phyloP scores from a whole-genome alignment of 148 eudicot genomes.

The Arctostaphylos glauca region DNA sequence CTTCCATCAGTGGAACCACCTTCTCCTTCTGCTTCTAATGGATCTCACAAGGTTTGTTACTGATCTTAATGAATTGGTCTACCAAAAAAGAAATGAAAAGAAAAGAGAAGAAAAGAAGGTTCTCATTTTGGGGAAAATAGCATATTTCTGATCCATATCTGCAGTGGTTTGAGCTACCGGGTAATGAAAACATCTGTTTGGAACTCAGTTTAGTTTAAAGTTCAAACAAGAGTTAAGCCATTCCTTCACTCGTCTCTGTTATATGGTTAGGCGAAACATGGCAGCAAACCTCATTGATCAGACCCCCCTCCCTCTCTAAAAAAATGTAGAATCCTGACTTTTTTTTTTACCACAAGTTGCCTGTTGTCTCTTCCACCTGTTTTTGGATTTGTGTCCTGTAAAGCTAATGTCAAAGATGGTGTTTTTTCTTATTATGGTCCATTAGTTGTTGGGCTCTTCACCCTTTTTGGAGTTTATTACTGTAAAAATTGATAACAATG shows the following conservation, averaged over 20 bases:
- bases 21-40: conserved; percentile 51
- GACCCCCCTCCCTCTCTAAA: not conserved
- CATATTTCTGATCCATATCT: not conserved
- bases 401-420: not conserved
- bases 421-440: not conserved
- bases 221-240: not conserved
- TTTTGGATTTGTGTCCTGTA: not conserved
- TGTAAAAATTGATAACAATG: not conserved
- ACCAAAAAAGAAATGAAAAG: too few species aligned
- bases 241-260: not conserved
- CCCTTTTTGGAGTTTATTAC: not conserved
- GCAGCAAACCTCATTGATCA: not conserved
- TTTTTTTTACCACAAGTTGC: not conserved
- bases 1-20: conserved; percentile 35
- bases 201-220: not conserved
- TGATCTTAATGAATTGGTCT: not conserved
- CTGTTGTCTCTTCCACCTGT: not conserved
- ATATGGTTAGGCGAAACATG: not conserved
- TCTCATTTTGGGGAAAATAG: not conserved
- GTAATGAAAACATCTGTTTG: conserved; percentile 1
- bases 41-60: conserved; percentile 43
- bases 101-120: not conserved
- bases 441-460: not conserved
- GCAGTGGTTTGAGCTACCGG: not conserved
- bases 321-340: not conserved